A percentile compares a stretch with the other conserved stretches of the same genome.
These are phyloP conservation scores for Ulmus americana DNA, from an alignment of 331 rosid genomes.

Conservation along the genomic window DNA sequence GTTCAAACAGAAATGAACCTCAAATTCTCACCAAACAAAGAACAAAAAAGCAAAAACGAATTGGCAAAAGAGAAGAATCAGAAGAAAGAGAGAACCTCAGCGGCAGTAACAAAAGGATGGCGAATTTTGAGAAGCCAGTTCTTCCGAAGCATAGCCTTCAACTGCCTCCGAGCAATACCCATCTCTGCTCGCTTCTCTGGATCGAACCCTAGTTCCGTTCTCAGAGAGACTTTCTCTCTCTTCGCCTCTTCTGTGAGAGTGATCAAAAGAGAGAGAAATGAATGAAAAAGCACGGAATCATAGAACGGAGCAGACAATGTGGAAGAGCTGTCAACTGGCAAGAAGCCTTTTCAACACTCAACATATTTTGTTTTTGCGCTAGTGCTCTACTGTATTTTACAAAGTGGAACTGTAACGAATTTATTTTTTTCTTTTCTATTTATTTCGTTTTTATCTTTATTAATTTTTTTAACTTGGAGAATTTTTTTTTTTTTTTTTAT, in stretches of 20 bases:
- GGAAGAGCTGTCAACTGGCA: constrained; percentile 5
- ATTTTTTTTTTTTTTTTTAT: too few species aligned
- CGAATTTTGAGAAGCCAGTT: constrained; percentile 96
- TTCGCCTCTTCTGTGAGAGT: not conserved
- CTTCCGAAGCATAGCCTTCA: constrained; percentile 86
- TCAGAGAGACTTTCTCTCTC: too few species aligned
- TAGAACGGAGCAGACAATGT: constrained; percentile 2
- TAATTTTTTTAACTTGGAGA: not conserved
- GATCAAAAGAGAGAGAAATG: not conserved
- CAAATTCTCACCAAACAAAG: not conserved
- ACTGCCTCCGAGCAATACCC: constrained; percentile 48
- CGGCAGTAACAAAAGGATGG: constrained; percentile 68
- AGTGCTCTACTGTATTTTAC: not conserved
- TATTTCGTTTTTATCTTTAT: not conserved
- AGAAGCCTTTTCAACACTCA: not conserved
- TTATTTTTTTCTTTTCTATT: not conserved
- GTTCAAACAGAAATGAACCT: not conserved
- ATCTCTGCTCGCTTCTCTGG: too few species aligned
- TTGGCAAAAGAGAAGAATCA: constrained; percentile 1
- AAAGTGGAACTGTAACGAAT: not conserved
- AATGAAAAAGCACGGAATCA: not conserved
- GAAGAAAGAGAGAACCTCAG: constrained; percentile 47
- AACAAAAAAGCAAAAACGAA: not conserved
- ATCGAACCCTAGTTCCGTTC: too few species aligned
- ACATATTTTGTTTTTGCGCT: not conserved